A percentile compares a stretch with the other conserved stretches of the same genome.
Conservation (phyloP, 177 flowering plant genomes). For the Vitis hybrid region DNA sequence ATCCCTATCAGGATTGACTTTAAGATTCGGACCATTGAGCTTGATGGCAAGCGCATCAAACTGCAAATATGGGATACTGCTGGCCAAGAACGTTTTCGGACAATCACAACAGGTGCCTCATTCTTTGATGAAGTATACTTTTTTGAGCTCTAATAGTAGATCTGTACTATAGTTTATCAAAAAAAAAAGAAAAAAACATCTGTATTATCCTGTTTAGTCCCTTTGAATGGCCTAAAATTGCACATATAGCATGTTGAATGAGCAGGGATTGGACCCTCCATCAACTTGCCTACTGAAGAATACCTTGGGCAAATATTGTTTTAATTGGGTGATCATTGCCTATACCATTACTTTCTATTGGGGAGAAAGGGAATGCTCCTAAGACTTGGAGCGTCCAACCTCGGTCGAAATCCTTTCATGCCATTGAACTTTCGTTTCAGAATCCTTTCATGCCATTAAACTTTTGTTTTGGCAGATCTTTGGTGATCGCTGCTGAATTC, state of each 20-base stretch:
- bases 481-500: background rate
- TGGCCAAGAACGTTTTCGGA: constrained; percentile 71
- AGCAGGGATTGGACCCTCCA: background rate
- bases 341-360: background rate
- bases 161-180: background rate
- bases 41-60: constrained; percentile 67
- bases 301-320: too few relatives aligned
- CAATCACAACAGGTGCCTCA: constrained; percentile 57
- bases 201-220: background rate
- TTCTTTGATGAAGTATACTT: background rate
- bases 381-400: background rate
- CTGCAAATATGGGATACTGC: constrained; percentile 80
- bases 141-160: background rate
- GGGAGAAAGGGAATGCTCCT: background rate
- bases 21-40: constrained; percentile 68
- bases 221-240: background rate
- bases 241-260: background rate
- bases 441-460: background rate
- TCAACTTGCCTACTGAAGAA: background rate
- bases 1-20: constrained; percentile 52
- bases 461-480: background rate
- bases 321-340: too few relatives aligned
- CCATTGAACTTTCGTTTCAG: background rate
- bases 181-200: background rate
- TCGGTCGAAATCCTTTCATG: background rate